These are phyloP conservation scores for Coffea canephora DNA, from an alignment of 257 asterid genomes.

Conservation along the genomic window DNA sequence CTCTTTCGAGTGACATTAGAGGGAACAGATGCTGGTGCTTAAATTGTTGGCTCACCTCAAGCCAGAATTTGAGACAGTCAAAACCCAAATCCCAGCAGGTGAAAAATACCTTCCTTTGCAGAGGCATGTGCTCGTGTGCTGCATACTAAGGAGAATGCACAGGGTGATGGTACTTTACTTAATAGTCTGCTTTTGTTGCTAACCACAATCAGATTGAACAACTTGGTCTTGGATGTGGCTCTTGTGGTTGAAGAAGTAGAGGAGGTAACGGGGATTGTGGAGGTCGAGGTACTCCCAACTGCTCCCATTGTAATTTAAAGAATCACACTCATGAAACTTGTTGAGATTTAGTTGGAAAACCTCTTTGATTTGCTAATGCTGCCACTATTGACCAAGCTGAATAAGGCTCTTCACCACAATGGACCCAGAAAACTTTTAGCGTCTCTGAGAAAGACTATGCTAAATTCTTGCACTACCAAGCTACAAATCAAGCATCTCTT, in stretches of 20 bases:
- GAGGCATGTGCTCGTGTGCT: background rate
- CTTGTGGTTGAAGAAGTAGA: background rate
- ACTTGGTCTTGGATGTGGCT: background rate
- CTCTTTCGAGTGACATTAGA: background rate
- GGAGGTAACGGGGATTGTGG: background rate
- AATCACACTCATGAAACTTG: background rate
- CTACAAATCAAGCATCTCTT: no score
- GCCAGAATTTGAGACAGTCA: background rate
- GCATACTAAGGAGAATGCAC: background rate
- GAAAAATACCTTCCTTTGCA: background rate
- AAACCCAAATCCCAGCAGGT: background rate
- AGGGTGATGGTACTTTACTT: background rate
- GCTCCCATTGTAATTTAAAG: background rate
- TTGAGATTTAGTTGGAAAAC: background rate
- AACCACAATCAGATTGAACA: background rate
- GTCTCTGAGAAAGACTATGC: no score
- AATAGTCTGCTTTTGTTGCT: background rate
- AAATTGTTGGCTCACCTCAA: background rate
- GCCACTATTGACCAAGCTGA: no score
- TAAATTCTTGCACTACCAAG: no score
- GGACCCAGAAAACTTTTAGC: no score
- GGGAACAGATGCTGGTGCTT: background rate
- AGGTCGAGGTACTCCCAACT: background rate
- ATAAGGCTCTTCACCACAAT: no score
- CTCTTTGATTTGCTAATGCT: no score